A percentile compares a stretch with the other conserved stretches of the same genome.
Conservation (phyloP, 306 rosid species). For the Phaseolus lunatus region DNA sequence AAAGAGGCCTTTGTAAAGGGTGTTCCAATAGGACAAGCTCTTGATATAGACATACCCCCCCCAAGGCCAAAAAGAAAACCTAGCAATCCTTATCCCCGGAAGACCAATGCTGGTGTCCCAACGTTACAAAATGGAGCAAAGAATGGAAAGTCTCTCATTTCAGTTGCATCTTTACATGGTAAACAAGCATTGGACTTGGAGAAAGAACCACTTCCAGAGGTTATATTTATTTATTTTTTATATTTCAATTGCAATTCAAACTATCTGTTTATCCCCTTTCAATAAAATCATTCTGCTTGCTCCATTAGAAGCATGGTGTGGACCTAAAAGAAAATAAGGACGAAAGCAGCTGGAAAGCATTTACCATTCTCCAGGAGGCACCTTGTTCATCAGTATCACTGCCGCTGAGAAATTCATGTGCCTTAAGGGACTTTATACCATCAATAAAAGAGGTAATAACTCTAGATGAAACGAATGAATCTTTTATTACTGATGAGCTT, state of each 20-base stretch:
- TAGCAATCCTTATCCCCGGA: constrained; percentile 16
- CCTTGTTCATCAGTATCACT: background rate
- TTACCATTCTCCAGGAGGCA: background rate
- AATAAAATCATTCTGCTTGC: background rate
- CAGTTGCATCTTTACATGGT: background rate
- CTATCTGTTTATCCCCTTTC: background rate
- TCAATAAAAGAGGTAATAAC: background rate
- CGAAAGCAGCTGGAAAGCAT: background rate
- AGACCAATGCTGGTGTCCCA: background rate
- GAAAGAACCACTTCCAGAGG: constrained; percentile 25
- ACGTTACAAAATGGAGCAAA: background rate
- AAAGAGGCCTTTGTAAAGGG: constrained; percentile 16
- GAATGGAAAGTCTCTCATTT: constrained; percentile 4
- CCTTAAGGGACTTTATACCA: background rate
- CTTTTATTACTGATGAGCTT: background rate
- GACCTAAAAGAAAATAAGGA: background rate
- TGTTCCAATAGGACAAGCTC: constrained; percentile 11
- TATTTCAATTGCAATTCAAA: background rate
- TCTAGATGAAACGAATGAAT: background rate
- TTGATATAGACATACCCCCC: constrained; percentile 14
- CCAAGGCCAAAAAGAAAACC: constrained; percentile 20
- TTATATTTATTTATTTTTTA: background rate
- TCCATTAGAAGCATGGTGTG: background rate
- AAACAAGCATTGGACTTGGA: constrained; percentile 14
- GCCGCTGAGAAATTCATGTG: background rate